phyloP scores from a whole-genome alignment of 495 filamentous ascomycete species.

The Aspergillus wentii region DNA sequence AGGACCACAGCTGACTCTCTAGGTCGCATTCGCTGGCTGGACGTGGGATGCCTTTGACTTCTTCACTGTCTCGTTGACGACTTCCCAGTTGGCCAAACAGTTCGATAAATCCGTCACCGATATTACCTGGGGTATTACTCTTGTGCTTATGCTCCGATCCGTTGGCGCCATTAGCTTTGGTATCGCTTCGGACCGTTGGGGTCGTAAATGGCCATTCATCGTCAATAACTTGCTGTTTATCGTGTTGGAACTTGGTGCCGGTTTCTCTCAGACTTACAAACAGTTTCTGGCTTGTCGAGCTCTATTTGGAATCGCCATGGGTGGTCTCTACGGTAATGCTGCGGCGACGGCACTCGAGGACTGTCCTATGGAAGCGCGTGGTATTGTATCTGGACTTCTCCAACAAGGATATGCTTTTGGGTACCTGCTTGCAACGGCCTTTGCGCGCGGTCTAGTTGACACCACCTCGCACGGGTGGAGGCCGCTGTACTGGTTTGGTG shows the following conservation, averaged over 20 bases:
- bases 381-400: constrained; percentile 73
- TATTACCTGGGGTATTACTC: constrained; percentile 88
- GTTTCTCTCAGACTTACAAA: constrained; percentile 71
- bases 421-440: constrained; percentile 75
- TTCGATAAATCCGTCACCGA: constrained; percentile 66
- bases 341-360: constrained; percentile 85
- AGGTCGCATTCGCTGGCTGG: constrained; percentile 66
- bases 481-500: constrained; percentile 86
- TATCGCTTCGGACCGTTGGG: constrained; percentile 75
- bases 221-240: constrained; percentile 82
- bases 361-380: constrained; percentile 67
- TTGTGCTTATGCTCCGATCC: constrained; percentile 76
- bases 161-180: constrained; percentile 72
- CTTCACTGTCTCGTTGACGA: constrained; percentile 81
- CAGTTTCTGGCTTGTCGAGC: constrained; percentile 77
- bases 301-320: constrained; percentile 88
- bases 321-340: constrained; percentile 82
- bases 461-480: constrained; percentile 72
- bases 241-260: constrained; percentile 71
- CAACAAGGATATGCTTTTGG: constrained; percentile 91
- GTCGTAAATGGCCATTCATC: constrained; percentile 85
- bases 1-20: constrained; percentile 1
- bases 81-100: constrained; percentile 57
- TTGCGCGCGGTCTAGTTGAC: constrained; percentile 66
- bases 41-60: constrained; percentile 90